These are phyloP conservation scores for Metschnikowia colocasiae DNA, from an alignment of 805 yeast species.

Conservation along the genomic window DNA sequence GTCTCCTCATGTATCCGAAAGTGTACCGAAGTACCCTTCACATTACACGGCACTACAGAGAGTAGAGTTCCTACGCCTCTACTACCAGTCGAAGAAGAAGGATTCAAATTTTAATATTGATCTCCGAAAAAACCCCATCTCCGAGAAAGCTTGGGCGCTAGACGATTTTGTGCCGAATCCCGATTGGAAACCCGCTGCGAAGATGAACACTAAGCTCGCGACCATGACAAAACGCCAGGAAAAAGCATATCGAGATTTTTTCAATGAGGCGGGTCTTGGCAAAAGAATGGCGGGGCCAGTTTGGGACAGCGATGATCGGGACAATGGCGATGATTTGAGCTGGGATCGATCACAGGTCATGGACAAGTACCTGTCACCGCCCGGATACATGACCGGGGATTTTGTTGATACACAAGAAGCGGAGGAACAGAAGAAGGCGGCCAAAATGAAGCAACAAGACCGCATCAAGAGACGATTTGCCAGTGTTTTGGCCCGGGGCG, in stretches of 20 bases:
- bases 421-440: constrained; percentile 18
- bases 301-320: constrained; percentile 18
- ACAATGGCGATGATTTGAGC: neutral
- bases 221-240: constrained; percentile 23
- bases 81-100: constrained; percentile 22
- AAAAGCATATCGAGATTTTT: constrained; percentile 16
- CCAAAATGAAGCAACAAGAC: constrained; percentile 22
- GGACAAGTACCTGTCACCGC: constrained; percentile 38
- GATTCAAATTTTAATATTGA: constrained; percentile 23
- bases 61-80: constrained; percentile 27
- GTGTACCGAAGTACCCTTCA: constrained; percentile 8
- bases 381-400: constrained; percentile 38
- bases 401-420: constrained; percentile 36
- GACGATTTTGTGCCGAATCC: constrained; percentile 36
- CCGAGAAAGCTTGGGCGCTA: constrained; percentile 33
- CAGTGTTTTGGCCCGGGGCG: constrained; percentile 28
- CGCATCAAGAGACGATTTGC: constrained; percentile 28
- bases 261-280: constrained; percentile 18
- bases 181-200: constrained; percentile 18
- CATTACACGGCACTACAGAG: constrained; percentile 33
- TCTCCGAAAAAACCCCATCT: constrained; percentile 32
- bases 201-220: constrained; percentile 14
- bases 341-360: constrained; percentile 28
- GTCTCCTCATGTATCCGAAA: neutral
- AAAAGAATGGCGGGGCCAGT: constrained; percentile 13